phyloP scores from a whole-genome alignment of 2,329 filamentous ascomycete species.

The Hawksworthiomyces lignivorus region DNA sequence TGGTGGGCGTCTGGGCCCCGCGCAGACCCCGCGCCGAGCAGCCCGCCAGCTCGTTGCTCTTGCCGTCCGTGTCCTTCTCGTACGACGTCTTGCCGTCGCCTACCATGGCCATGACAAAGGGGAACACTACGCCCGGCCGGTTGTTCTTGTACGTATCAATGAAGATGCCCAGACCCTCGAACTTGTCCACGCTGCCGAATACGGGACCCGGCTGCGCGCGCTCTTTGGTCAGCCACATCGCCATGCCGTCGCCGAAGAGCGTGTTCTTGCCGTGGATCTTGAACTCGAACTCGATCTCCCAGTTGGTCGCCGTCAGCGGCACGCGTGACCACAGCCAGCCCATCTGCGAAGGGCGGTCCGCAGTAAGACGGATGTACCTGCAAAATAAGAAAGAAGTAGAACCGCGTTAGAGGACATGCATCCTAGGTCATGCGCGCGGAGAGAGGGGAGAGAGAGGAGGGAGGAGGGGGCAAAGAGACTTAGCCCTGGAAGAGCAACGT shows the following conservation, averaged over 20 bases:
- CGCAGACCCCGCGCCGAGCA: slow-evolving; percentile 92
- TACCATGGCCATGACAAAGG: slow-evolving; percentile 97
- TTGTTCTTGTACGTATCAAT: slow-evolving; percentile 99
- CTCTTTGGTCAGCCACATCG: slow-evolving; percentile 96
- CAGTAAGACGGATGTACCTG: slow-evolving; percentile 87
- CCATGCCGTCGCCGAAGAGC: slow-evolving; percentile 92
- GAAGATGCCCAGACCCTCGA: slow-evolving; percentile 91
- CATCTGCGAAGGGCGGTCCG: slow-evolving; percentile 80
- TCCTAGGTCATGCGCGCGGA: no score
- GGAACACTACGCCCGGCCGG: slow-evolving; percentile 88
- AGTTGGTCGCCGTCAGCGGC: slow-evolving; percentile 93
- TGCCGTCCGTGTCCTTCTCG: slow-evolving; percentile 91
- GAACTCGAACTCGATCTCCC: slow-evolving; percentile 97
- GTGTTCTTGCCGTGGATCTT: slow-evolving; percentile 83
- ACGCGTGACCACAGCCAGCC: slow-evolving; percentile 94
- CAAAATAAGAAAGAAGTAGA: background rate
- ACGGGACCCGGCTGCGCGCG: slow-evolving; percentile 73
- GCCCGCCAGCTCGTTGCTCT: slow-evolving; percentile 83
- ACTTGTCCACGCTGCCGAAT: slow-evolving; percentile 80
- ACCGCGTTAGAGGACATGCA: no score
- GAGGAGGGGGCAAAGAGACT: background rate
- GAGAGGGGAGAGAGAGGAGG: background rate
- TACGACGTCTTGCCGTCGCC: slow-evolving; percentile 85
- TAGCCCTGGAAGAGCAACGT: slow-evolving; percentile 26
- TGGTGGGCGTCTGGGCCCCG: slow-evolving; percentile 70